Evolutionary conservation across 768 basidiomycete species (phyloP), one percentile per base, ranked within the genome.

Genomic region (Phaeotremella fagi): DNA sequence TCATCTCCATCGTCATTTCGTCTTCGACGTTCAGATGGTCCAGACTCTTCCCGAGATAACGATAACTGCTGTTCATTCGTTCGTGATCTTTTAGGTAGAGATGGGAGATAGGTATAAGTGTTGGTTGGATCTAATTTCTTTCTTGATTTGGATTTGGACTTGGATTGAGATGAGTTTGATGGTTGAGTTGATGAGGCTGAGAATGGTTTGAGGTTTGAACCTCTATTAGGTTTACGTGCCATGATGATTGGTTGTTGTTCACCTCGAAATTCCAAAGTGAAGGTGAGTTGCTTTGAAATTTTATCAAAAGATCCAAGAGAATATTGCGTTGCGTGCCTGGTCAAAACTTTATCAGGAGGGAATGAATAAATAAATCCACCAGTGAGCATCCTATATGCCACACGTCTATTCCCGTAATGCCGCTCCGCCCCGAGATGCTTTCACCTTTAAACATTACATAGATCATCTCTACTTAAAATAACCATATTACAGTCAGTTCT

Each of bases 51-150:
- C 27, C 48, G 52, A 0, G 66, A 54, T 4, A 71, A 48, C 3
- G 57, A 57, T 9, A 61, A 35, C 25, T 58, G 57, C 14, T 42
- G 52, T n/a, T 52, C 57, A 12, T 60, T 60, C 3, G 69, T 71
- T 28, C 69, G 54, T 45, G 64, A 64, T 18, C 61, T 50, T 59
- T 65, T 68, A 9, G 66, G 66, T 23, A 68, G 36, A 26, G 66
- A 57, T 16, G 66, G 66, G 28, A 61, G 36, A 48, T 58, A 71
- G 27, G 69, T 68, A 50, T 71, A 71, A 14, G 66, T 63, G 37
- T 63, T 60, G 3, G 58, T 50, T 6, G 63, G 52, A 37, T 62
- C 53, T 36, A 54, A 38, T 28, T 56, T 54, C 12, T 37, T 25
- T 42, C 38, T 49, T 11, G 53, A 38, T 43, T 51, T 54, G 16